Conservation (phyloP, 129 eudicot species). For the Scalesia atractyloides region DNA sequence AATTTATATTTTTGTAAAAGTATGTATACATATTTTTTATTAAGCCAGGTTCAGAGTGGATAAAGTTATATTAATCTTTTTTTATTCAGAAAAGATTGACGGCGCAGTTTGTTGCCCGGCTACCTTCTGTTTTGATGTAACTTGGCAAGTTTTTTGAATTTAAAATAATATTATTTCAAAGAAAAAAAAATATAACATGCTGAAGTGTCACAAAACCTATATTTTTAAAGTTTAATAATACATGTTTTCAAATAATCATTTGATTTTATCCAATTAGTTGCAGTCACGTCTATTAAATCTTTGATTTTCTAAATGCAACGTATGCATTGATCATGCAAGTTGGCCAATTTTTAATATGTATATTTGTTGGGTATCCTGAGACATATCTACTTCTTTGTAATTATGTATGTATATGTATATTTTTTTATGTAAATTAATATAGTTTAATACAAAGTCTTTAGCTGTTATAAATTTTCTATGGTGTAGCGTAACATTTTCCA, state of each 20-base stretch:
- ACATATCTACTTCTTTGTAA: neutral
- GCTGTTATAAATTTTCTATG: neutral
- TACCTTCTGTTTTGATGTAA: too few species aligned
- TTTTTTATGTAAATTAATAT: neutral
- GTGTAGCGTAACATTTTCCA: too few species aligned
- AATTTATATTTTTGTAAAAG: neutral
- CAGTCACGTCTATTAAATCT: constrained; percentile 27
- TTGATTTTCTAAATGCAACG: constrained; percentile 14
- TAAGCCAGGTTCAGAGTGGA: neutral
- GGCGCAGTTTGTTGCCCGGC: too few species aligned
- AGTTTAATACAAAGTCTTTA: neutral
- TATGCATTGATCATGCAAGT: constrained; percentile 33
- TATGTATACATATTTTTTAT: neutral
- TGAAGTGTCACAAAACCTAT: constrained; percentile 21
- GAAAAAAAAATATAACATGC: too few species aligned
- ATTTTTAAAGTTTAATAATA: neutral
- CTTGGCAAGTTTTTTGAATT: too few species aligned
- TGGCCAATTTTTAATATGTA: constrained; percentile 11
- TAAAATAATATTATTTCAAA: too few species aligned
- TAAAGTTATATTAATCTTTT: constrained; percentile 7
- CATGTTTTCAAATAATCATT: constrained; percentile 2
- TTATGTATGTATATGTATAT: neutral
- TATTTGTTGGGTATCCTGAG: constrained; percentile 26
- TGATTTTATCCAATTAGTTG: constrained; percentile 26
- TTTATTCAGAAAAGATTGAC: too few species aligned